Percentiles rank a stretch among this genome's conserved stretches.
These are phyloP conservation scores for Melampsora medusae DNA, from an alignment of 1,284 basidiomycete species.

Conservation along the genomic window DNA sequence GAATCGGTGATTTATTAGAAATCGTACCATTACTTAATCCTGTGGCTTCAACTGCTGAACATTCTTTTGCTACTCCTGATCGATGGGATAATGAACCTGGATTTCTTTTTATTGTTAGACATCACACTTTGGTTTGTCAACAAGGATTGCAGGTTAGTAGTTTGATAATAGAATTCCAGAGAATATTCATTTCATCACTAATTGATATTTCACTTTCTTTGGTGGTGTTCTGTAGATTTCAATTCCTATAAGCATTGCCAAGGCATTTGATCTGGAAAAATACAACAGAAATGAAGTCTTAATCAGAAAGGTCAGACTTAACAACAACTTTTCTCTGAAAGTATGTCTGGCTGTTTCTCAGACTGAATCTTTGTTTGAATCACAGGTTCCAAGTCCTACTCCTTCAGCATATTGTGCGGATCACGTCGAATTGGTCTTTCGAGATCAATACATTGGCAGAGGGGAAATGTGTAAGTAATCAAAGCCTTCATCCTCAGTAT, in stretches of 20 bases:
- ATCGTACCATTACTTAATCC: conserved; percentile 32
- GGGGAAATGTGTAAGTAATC: conserved; percentile 77
- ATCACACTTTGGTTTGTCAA: conserved; percentile 36
- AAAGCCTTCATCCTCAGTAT: conserved; percentile 68
- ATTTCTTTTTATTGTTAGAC: conserved; percentile 29
- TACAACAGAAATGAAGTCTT: conserved; percentile 39
- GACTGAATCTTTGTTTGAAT: background rate
- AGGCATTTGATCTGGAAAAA: conserved; percentile 35
- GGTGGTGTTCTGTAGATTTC: conserved; percentile 11
- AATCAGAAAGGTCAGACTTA: conserved; percentile 20
- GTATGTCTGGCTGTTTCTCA: background rate
- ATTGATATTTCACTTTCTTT: conserved; percentile 1
- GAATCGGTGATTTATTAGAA: conserved; percentile 38
- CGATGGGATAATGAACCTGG: conserved; percentile 37
- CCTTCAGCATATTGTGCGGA: conserved; percentile 67
- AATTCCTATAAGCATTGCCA: conserved; percentile 38
- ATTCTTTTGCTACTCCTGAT: conserved; percentile 15
- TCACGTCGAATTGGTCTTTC: conserved; percentile 81
- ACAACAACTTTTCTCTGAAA: background rate
- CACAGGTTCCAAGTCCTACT: conserved; percentile 23
- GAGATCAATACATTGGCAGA: conserved; percentile 85
- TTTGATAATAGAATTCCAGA: too few relatives aligned
- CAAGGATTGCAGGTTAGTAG: conserved; percentile 31
- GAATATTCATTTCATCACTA: background rate
- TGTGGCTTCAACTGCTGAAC: conserved; percentile 10